Evolutionary conservation across 345 rosid species (phyloP), one percentile per base, ranked within the genome.

Genomic region (Crucihimalaya himalaica): DNA sequence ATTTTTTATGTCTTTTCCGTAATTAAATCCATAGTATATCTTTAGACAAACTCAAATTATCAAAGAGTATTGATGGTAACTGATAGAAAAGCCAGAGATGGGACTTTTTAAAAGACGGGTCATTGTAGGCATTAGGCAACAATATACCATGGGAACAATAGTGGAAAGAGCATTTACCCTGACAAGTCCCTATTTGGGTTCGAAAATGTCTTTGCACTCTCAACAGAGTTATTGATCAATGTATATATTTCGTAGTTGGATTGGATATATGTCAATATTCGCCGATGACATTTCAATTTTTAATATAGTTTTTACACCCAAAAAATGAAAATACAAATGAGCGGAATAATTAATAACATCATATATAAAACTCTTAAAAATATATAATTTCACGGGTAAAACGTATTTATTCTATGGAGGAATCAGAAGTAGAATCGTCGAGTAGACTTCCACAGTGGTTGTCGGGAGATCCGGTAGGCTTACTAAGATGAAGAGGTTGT

Each of bases 351-450:
- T 8, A 3, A 48, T 54, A 57, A 4, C 31, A 75, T 75, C 23
- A 47, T 21, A 50, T 39, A 63, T 39, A 46, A 34, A 58, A 21
- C 6, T 54, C 8, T 16, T 28, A 18, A 66, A 9, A 47, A 29
- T 5, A 18, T 79, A 57, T 29, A 68, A 37, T 1, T 66, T 65
- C 66, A 66, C 20, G 15, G 8, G 12, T 7, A 46, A 48, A 59
- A 60, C 72, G 78, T 69, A 57, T 62, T 80, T 86, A 64, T 75
- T 86, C 63, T 83, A 87, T 84, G 65, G 97, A 84, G 8, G 97
- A 91, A 81, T 95, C 99, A 3, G 78, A 72, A 13, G 99, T 89
- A 69, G 93, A 88, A 79, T 78, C 93, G 35, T 92, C 89, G 47
- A 84, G 70, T 23, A 88, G 70, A 77, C 83, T 84, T 57, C 86